A percentile compares a stretch with the other conserved stretches of the same genome.
Conservation (phyloP, 2,329 filamentous ascomycete genomes). For the Ophiocordyceps unilateralis region DNA sequence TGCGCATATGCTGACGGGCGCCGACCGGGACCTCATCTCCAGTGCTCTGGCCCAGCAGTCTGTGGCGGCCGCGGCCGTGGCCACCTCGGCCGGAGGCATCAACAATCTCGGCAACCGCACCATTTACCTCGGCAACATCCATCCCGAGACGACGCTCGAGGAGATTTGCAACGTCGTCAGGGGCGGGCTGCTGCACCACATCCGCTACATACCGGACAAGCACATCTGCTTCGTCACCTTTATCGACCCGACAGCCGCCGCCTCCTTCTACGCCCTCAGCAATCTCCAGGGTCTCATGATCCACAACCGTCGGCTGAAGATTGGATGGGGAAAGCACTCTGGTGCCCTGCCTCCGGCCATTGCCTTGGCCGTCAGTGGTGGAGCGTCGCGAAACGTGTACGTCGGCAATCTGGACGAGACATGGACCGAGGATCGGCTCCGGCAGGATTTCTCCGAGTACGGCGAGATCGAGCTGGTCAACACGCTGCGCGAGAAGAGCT, state of each 20-base stretch:
- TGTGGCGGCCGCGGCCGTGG: slow-evolving; percentile 88
- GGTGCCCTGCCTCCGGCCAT: slow-evolving; percentile 91
- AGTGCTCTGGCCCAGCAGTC: slow-evolving; percentile 95
- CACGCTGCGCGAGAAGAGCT: slow-evolving; percentile 93
- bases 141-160: slow-evolving; percentile 96
- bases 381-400: slow-evolving; percentile 96
- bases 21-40: slow-evolving; percentile 90
- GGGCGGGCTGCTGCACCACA: slow-evolving; percentile 88
- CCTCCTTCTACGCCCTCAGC: slow-evolving; percentile 93
- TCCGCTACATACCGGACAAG: slow-evolving; percentile 98
- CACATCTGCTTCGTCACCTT: slow-evolving; percentile 99
- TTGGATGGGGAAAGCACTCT: slow-evolving; percentile 98
- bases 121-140: slow-evolving; percentile 96
- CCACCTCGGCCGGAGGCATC: slow-evolving; percentile 88
- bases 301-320: slow-evolving; percentile 93
- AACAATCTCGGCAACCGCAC: slow-evolving; percentile 96
- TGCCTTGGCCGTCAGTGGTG: slow-evolving; percentile 85
- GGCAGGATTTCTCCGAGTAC: slow-evolving; percentile 93
- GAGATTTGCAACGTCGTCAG: slow-evolving; percentile 99
- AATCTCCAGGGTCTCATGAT: slow-evolving; percentile 98
- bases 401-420: slow-evolving; percentile 94
- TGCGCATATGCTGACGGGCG: slow-evolving; percentile 87
- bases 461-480: slow-evolving; percentile 98
- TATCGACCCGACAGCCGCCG: slow-evolving; percentile 93
- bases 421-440: slow-evolving; percentile 89